Conservation (phyloP, 2,329 filamentous ascomycete species). For the Xylaria sp. region DNA sequence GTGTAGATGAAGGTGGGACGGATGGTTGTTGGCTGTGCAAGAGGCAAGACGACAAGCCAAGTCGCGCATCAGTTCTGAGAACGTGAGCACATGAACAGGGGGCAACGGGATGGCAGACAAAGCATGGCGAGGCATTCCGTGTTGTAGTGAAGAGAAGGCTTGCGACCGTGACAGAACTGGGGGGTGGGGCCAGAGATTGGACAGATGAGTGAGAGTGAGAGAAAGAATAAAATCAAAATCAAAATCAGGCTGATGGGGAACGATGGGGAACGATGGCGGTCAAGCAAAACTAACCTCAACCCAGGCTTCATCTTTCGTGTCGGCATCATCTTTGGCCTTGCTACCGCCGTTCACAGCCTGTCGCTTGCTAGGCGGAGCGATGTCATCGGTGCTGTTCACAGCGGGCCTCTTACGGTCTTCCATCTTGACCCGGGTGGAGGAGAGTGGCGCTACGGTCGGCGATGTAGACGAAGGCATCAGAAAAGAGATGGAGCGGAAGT, state of each 20-base stretch:
- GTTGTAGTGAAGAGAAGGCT: constrained; percentile 14
- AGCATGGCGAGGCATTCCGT: constrained; percentile 40
- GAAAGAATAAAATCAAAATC: constrained; percentile 4
- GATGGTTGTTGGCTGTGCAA: constrained; percentile 37
- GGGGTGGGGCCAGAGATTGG: constrained; percentile 36
- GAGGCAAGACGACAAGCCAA: constrained; percentile 45
- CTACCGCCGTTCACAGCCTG: constrained; percentile 84
- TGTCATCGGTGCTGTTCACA: constrained; percentile 79
- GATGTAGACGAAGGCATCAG: constrained; percentile 90
- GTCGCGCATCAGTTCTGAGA: constrained; percentile 50
- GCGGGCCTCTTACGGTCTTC: constrained; percentile 99
- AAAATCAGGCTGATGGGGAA: constrained; percentile 28
- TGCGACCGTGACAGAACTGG: constrained; percentile 30
- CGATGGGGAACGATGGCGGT: constrained; percentile 35
- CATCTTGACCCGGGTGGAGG: constrained; percentile 92
- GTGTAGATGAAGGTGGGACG: constrained; percentile 41
- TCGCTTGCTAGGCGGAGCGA: constrained; percentile 90
- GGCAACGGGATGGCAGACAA: constrained; percentile 39
- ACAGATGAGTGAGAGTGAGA: constrained; percentile 17
- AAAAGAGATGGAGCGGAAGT: constrained; percentile 57
- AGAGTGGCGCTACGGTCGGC: constrained; percentile 75
- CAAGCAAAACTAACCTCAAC: constrained; percentile 68
- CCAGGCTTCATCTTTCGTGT: constrained; percentile 69
- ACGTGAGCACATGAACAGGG: constrained; percentile 49
- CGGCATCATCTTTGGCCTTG: constrained; percentile 66